These are phyloP conservation scores for Pistacia vera DNA, from an alignment of 345 rosid species.

Conservation along the genomic window DNA sequence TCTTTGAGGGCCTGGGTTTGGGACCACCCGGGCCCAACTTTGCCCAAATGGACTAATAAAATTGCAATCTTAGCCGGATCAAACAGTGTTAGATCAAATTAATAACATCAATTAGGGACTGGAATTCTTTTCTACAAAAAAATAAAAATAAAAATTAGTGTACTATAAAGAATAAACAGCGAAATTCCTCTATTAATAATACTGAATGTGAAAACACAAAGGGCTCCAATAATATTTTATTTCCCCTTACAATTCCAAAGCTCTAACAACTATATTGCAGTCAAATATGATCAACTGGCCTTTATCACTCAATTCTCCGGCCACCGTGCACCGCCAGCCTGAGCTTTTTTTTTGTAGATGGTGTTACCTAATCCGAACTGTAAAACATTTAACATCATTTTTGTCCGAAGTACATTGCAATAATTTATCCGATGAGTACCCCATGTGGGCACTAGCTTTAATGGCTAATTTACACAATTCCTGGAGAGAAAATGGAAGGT, in stretches of 20 bases:
- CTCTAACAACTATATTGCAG: background rate
- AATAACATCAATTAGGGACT: no score
- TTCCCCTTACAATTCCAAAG: background rate
- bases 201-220: background rate
- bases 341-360: conserved; percentile 1
- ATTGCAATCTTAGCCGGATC: background rate
- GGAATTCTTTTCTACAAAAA: no score
- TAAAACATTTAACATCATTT: background rate
- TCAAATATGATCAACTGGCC: background rate
- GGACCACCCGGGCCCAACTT: no score
- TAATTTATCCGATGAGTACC: background rate
- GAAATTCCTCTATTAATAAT: background rate
- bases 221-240: background rate
- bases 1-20: no score
- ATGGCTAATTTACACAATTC: conserved; percentile 41
- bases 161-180: background rate
- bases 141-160: no score
- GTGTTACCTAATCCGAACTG: background rate
- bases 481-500: conserved; percentile 31
- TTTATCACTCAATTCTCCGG: conserved; percentile 2
- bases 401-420: background rate
- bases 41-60: no score
- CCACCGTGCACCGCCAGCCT: background rate
- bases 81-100: background rate
- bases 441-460: conserved; percentile 32